Percentiles rank a stretch among this genome's conserved stretches.
Evolutionary conservation across 1,284 basidiomycete genomes (phyloP).

Genomic region (Cryptococcus maquisensis): DNA sequence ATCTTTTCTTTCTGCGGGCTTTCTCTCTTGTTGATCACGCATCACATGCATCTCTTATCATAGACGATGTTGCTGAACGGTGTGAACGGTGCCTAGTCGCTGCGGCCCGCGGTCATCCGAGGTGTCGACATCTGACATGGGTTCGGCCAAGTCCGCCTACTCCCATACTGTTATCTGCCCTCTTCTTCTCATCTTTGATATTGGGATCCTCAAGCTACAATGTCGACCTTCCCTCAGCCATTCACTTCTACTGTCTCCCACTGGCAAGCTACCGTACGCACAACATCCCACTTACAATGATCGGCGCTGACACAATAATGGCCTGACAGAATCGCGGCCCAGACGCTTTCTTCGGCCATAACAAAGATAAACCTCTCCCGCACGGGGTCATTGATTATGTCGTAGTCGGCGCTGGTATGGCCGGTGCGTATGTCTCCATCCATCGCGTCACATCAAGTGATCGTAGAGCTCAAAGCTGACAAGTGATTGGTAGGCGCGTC

Average conservation of each 20-base stretch:
- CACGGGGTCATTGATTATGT: constrained; percentile 21
- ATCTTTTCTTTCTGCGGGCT: too few species aligned
- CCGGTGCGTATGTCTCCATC: constrained; percentile 5
- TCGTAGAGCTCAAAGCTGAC: background rate
- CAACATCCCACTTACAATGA: background rate
- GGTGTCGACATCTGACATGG: too few species aligned
- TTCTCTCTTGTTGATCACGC: too few species aligned
- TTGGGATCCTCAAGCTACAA: background rate
- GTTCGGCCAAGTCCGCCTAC: too few species aligned
- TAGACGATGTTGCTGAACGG: too few species aligned
- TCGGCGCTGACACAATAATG: background rate
- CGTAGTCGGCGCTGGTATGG: constrained; percentile 26
- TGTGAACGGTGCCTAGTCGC: too few species aligned
- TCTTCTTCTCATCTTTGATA: background rate
- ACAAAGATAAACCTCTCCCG: constrained; percentile 16
- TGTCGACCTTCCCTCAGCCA: constrained; percentile 21
- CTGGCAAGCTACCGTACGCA: constrained; percentile 32
- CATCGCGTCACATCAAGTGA: background rate
- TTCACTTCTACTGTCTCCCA: constrained; percentile 32
- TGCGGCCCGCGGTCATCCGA: too few species aligned
- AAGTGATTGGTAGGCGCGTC: constrained; percentile 13
- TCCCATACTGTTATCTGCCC: background rate
- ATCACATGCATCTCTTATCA: too few species aligned
- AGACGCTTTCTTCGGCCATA: constrained; percentile 22
- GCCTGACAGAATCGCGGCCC: constrained; percentile 19